These are phyloP conservation scores for Astrothelium macrocarpum DNA, from an alignment of 495 filamentous ascomycete genomes.

Conservation along the genomic window DNA sequence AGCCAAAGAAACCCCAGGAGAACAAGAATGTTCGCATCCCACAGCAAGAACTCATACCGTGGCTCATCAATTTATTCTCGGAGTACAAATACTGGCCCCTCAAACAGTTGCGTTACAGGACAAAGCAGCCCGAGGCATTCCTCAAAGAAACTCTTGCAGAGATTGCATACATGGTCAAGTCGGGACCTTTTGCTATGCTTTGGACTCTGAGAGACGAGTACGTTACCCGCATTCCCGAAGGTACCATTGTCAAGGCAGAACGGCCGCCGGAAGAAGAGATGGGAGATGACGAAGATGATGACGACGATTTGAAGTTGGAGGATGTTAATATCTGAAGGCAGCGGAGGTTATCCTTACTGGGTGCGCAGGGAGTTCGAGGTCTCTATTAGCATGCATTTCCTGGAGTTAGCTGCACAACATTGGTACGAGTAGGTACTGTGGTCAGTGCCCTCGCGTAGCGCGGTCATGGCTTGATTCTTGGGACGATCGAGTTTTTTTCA, in stretches of 20 bases:
- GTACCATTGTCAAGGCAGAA: background rate
- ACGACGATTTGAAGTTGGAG: conserved; percentile 13
- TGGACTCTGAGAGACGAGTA: conserved; percentile 76
- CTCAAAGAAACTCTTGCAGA: conserved; percentile 75
- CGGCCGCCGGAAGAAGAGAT: conserved; percentile 10
- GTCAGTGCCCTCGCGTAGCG: background rate
- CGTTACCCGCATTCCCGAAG: conserved; percentile 43
- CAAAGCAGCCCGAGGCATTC: conserved; percentile 83
- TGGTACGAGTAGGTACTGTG: background rate
- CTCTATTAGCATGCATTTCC: background rate
- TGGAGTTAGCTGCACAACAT: background rate
- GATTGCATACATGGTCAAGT: conserved; percentile 69
- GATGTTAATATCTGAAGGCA: background rate
- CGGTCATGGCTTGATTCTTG: background rate
- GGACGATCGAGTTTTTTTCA: background rate
- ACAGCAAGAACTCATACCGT: conserved; percentile 73
- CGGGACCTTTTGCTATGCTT: conserved; percentile 69
- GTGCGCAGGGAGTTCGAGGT: background rate
- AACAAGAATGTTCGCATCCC: conserved; percentile 83
- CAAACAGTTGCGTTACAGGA: conserved; percentile 59
- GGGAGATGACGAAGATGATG: conserved; percentile 13
- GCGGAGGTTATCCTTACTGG: background rate
- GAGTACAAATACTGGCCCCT: conserved; percentile 83
- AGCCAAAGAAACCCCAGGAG: conserved; percentile 43
- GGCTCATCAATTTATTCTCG: conserved; percentile 70